Evolutionary conservation across 805 yeast genomes (phyloP).

Genomic region (Candida pseudofarinosa): DNA sequence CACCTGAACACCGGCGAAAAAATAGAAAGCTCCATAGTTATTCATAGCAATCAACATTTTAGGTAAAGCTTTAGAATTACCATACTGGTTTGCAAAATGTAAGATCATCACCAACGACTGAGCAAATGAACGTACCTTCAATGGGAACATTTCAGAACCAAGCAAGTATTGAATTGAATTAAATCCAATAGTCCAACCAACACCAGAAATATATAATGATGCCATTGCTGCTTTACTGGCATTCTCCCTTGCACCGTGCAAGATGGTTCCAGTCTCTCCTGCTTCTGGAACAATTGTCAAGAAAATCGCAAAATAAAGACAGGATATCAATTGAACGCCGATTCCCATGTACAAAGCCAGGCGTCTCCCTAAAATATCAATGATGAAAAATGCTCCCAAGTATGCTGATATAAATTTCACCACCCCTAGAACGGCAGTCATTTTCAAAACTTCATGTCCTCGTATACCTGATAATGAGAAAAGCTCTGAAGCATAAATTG

Average conservation of each 20-base stretch:
- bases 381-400: constrained; percentile 48
- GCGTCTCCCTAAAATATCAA: constrained; percentile 53
- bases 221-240: constrained; percentile 51
- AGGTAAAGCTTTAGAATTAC: constrained; percentile 54
- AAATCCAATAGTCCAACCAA: constrained; percentile 60
- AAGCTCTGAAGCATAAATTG: constrained; percentile 54
- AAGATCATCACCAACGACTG: constrained; percentile 50
- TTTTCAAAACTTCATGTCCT: constrained; percentile 38
- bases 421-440: constrained; percentile 52
- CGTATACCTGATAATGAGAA: constrained; percentile 45
- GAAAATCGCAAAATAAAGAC: constrained; percentile 46
- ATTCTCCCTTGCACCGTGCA: constrained; percentile 25
- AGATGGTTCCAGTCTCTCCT: constrained; percentile 21
- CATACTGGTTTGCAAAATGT: constrained; percentile 56
- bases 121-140: constrained; percentile 46
- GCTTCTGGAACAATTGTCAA: constrained; percentile 44
- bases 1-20: constrained; percentile 42
- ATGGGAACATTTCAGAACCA: constrained; percentile 53
- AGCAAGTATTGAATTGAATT: constrained; percentile 52
- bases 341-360: constrained; percentile 48
- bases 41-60: constrained; percentile 44
- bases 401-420: constrained; percentile 50
- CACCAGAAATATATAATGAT: constrained; percentile 46
- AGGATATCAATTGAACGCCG: constrained; percentile 36
- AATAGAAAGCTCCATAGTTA: constrained; percentile 48